Base-by-base conservation (phyloP, 176 grass and related monocot genomes). In the Coix lacrymajobi region DNA sequence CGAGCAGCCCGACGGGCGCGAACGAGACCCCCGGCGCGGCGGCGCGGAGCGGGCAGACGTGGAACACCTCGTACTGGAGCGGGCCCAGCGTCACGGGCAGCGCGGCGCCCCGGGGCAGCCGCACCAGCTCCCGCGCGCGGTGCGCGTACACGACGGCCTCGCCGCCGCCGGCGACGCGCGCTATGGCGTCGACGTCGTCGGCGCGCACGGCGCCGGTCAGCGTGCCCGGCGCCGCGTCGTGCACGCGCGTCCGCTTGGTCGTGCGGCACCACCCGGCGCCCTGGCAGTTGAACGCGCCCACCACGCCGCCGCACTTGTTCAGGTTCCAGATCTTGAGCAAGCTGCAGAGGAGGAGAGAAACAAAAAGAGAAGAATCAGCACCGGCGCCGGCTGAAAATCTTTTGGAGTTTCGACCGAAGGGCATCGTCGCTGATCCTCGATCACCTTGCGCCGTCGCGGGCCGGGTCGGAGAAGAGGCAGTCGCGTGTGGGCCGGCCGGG, bases 231-330 rank as follows among this genome's bases (percentile, higher is more conserved):
- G 87, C 71, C 8, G 69, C 81, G 71, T 97, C 87, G 57, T 97
- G 94, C 34, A 97, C 44, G 85, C 89, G 85, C 0, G 87, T 97
- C 61, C 82, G 86, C 62, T 94, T 97, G 25, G 38, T 2, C 4
- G 90, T 61, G 17, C 83, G 87, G 83, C 92, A 97, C 92, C 94
- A 97, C 38, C 92, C 94, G 11, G 92, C 89, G 41, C 94, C 94
- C 88, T 97, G 94, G 80, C 94, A 97, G 69, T 97, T 97, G 87
- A 97, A 97, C 66, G 88, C 87, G 0, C 94, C 94, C 34, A 97
- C 89, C 49, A 97, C 92, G 24, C 89, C 94, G 7, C 85, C 67
- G 73, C 85, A 92, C 45, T 69, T 87, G 87, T 94, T 94, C 71
- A 85, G 0, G 77, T 93, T 97, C 94, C 94, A 97, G n/a, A 94